Conservation (phyloP, 768 basidiomycete genomes). For the Suillus fuscotomentosus region DNA sequence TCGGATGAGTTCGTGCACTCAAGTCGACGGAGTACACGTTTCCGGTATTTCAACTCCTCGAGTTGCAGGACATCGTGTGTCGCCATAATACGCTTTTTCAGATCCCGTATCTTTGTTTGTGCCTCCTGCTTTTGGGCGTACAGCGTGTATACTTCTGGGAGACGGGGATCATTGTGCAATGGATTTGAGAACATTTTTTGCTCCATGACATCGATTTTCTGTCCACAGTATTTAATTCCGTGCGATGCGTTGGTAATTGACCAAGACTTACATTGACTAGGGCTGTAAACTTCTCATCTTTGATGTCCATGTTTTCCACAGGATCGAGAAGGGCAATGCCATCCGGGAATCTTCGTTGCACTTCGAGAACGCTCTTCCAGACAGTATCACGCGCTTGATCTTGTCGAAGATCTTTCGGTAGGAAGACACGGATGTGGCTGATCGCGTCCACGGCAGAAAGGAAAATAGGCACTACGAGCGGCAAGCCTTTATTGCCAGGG, state of each 20-base stretch:
- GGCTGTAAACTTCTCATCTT: constrained; percentile 88
- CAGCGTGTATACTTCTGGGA: constrained; percentile 78
- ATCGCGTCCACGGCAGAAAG: constrained; percentile 85
- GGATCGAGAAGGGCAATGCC: constrained; percentile 89
- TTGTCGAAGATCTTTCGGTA: constrained; percentile 88
- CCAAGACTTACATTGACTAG: constrained; percentile 65
- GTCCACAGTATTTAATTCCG: background rate
- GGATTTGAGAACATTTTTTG: constrained; percentile 78
- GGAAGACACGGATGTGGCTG: constrained; percentile 79
- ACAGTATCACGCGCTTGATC: constrained; percentile 74
- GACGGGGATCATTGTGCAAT: constrained; percentile 72
- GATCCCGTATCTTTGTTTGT: constrained; percentile 64
- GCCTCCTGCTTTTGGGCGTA: constrained; percentile 76
- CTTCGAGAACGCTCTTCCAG: constrained; percentile 90
- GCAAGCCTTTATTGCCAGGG: constrained; percentile 68
- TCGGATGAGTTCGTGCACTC: constrained; percentile 88
- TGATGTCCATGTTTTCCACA: constrained; percentile 92
- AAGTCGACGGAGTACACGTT: constrained; percentile 88
- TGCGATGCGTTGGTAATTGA: background rate
- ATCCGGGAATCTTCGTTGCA: constrained; percentile 86
- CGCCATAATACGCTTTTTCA: constrained; percentile 84
- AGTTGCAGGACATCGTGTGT: constrained; percentile 93
- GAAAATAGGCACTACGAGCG: constrained; percentile 86
- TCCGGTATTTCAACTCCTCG: constrained; percentile 94
- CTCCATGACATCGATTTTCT: constrained; percentile 95